Percentiles rank a stretch among this genome's conserved stretches.
Evolutionary conservation across 345 rosid genomes (phyloP).

Genomic region (Populus nigra): DNA sequence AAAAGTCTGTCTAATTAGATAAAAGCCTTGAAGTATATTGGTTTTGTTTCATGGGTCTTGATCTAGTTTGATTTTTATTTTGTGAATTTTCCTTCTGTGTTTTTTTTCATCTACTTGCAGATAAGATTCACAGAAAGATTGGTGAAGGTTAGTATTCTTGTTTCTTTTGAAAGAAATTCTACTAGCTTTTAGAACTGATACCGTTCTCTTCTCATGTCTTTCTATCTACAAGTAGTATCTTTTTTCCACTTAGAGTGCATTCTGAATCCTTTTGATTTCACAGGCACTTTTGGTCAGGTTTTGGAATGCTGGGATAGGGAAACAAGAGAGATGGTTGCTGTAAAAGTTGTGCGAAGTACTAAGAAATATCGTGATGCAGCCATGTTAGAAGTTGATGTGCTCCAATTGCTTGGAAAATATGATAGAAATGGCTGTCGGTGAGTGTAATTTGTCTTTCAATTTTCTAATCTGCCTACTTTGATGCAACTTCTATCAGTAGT

Average conservation of each 20-base stretch:
- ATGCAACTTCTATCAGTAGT: constrained; percentile 19
- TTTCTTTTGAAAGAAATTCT: neutral
- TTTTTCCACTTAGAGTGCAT: neutral
- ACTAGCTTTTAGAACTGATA: neutral
- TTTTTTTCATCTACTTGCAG: constrained; percentile 36
- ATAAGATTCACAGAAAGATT: constrained; percentile 59
- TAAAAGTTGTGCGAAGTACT: constrained; percentile 61
- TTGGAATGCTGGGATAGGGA: constrained; percentile 78
- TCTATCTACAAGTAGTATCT: neutral
- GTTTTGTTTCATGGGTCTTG: neutral
- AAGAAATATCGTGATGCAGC: constrained; percentile 71
- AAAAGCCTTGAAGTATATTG: neutral
- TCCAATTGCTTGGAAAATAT: constrained; percentile 53
- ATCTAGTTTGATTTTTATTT: neutral
- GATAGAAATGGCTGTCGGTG: constrained; percentile 56
- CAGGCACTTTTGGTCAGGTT: constrained; percentile 80
- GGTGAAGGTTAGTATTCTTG: constrained; percentile 55
- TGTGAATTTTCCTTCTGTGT: constrained; percentile 3
- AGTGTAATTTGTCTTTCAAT: constrained; percentile 18
- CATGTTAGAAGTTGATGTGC: constrained; percentile 60
- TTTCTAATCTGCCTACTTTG: neutral
- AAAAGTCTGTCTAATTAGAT: neutral
- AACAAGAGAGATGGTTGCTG: constrained; percentile 56
- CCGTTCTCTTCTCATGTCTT: neutral
- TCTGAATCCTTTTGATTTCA: constrained; percentile 9